Evolutionary conservation across 2,329 filamentous ascomycete genomes (phyloP).

Genomic region (Orbilia ellipsospora): DNA sequence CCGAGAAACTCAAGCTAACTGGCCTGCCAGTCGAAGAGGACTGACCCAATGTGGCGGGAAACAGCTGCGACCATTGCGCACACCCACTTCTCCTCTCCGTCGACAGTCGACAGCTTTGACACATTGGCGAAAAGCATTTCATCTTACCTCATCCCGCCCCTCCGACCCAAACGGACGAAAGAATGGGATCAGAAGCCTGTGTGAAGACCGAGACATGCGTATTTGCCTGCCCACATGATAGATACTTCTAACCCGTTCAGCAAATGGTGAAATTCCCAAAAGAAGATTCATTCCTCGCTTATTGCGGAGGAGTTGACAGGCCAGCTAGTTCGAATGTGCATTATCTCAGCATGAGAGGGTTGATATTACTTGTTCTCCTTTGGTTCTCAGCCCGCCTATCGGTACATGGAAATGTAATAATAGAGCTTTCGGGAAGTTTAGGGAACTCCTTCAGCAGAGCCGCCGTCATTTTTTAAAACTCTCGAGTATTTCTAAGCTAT

Average conservation of each 20-base stretch:
- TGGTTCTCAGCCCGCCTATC: slow-evolving; percentile 8
- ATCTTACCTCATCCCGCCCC: slow-evolving; percentile 49
- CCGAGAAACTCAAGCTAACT: no score
- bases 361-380: not conserved
- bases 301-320: no score
- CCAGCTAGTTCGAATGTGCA: no score
- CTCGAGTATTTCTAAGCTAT: not conserved
- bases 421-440: slow-evolving; percentile 32
- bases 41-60: not conserved
- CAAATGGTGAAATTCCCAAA: slow-evolving; percentile 18
- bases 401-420: slow-evolving; percentile 1
- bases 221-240: slow-evolving; percentile 21
- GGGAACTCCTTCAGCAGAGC: slow-evolving; percentile 25
- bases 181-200: not conserved
- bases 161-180: slow-evolving; percentile 16
- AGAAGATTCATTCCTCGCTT: slow-evolving; percentile 7
- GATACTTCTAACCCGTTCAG: slow-evolving; percentile 3
- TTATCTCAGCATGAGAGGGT: no score
- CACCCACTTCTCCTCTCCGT: slow-evolving; percentile 7
- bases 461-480: not conserved
- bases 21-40: not conserved
- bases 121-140: slow-evolving; percentile 5
- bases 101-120: slow-evolving; percentile 6
- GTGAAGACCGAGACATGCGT: slow-evolving; percentile 15
- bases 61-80: slow-evolving; percentile 18